These are phyloP conservation scores for Colletotrichum sp. DNA, from an alignment of 2,329 filamentous ascomycete species.

Conservation along the genomic window DNA sequence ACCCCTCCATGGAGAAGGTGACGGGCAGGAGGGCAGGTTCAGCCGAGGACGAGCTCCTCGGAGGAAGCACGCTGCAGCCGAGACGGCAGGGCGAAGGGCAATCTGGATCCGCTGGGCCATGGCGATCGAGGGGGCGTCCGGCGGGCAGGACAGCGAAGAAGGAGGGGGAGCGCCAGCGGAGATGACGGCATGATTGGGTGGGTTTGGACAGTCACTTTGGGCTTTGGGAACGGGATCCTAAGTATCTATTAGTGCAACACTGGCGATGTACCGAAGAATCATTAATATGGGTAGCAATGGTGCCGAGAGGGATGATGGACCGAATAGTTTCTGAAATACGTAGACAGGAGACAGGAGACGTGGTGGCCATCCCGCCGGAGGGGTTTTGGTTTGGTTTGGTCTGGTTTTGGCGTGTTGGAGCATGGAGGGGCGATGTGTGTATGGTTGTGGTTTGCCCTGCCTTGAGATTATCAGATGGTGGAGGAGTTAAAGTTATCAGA, in stretches of 20 bases:
- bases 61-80: conserved; percentile 8
- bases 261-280: neutral
- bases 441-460: neutral
- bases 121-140: conserved; percentile 1
- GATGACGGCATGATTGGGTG: conserved; percentile 16
- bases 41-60: conserved; percentile 15
- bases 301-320: neutral
- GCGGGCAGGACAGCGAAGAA: neutral
- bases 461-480: conserved; percentile 19
- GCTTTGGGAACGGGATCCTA: neutral
- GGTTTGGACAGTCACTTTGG: neutral
- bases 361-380: neutral
- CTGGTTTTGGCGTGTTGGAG: neutral
- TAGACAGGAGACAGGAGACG: neutral
- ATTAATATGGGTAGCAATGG: neutral
- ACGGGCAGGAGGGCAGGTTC: neutral
- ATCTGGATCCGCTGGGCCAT: conserved; percentile 14
- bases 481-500: conserved; percentile 27
- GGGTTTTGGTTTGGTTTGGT: neutral
- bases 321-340: neutral
- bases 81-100: neutral
- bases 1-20: neutral
- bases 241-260: neutral
- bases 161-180: neutral
- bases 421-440: neutral